Base-by-base conservation (phyloP, 306 rosid genomes). In the Dalbergia cochinchinensis region DNA sequence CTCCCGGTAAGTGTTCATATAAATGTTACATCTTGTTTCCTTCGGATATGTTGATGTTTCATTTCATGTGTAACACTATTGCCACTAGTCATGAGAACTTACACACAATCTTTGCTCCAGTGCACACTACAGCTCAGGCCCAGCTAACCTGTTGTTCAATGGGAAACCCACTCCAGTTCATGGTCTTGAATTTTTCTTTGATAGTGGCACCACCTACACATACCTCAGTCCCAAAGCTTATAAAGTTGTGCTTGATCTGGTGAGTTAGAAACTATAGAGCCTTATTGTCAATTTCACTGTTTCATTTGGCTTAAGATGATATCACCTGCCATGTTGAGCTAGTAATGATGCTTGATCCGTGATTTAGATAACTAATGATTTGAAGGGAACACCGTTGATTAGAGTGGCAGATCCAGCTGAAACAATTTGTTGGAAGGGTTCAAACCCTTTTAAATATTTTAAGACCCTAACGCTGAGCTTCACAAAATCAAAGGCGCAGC, bases 151-250 rank as follows among this genome's bases (percentile, higher is more conserved):
- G 44, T 33, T 84, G 45, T 92, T 89, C 74, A 80, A 77, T 67
- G 88, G 90, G 44, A 89, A 79, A 63, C 63, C 91, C 37, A 82
- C 92, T 19, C 65, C 88, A 6, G 60, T 83, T 6, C 87, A 83
- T 77, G 92, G 88, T 60, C 85, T 91, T 50, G 26, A 67, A 15
- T 42, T 90, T 14, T 69, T 86, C 45, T 94, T 94, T 84, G 97
- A 92, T 71, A 94, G 97, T 79, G 97, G 99, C 5, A 88, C 92
- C 88, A 86, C 99, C 12, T 94, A 91, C 81, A 84, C 95, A n/a
- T 92, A 94, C 85, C 83, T 94, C 83, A 91, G 78, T 81, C 20
- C 90, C 60, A 71, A 73, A 78, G 84, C 87, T 78, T 88, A 91
- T 65, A 55, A 63, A 34, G 74, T 80, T 7, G 16, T 85, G 64